Evolutionary conservation across 768 basidiomycete genomes (phyloP).

Genomic region (Russula brevipes): DNA sequence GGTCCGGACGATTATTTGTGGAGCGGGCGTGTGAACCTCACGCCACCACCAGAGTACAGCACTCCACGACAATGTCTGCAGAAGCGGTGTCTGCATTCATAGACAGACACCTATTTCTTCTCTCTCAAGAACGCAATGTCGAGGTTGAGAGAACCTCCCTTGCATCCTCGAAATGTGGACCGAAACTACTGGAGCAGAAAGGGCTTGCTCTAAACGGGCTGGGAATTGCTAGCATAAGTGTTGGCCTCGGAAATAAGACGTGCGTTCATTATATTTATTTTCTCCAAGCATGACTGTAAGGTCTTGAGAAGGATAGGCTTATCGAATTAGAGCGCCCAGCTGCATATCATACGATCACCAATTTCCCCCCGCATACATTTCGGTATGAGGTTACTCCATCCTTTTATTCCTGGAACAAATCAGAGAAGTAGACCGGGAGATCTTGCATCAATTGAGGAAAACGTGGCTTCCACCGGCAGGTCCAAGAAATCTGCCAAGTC

Average conservation of each 20-base stretch:
- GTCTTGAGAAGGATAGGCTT: constrained; percentile 50
- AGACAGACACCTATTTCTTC: constrained; percentile 57
- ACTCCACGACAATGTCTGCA: constrained; percentile 16
- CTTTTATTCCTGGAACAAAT: not conserved
- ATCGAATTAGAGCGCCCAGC: constrained; percentile 81
- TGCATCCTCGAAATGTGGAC: constrained; percentile 75
- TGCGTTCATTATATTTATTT: constrained; percentile 30
- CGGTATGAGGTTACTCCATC: constrained; percentile 41
- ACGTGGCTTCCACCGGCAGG: constrained; percentile 40
- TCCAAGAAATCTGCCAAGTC: constrained; percentile 42
- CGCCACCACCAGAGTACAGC: no score
- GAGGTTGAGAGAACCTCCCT: constrained; percentile 79
- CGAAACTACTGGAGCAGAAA: constrained; percentile 80
- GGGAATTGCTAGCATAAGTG: constrained; percentile 60
- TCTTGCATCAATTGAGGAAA: constrained; percentile 77
- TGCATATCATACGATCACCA: constrained; percentile 64
- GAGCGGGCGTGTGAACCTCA: no score
- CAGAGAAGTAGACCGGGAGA: constrained; percentile 66
- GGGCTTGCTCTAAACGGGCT: constrained; percentile 77
- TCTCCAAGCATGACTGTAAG: constrained; percentile 5
- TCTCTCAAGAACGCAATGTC: constrained; percentile 70
- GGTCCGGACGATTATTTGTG: no score
- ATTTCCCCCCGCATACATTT: constrained; percentile 84
- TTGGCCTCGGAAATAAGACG: constrained; percentile 94
- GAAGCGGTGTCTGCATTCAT: constrained; percentile 53